Base-by-base conservation (phyloP, 176 grass and related monocot genomes). In the Aegilops speltoides region DNA sequence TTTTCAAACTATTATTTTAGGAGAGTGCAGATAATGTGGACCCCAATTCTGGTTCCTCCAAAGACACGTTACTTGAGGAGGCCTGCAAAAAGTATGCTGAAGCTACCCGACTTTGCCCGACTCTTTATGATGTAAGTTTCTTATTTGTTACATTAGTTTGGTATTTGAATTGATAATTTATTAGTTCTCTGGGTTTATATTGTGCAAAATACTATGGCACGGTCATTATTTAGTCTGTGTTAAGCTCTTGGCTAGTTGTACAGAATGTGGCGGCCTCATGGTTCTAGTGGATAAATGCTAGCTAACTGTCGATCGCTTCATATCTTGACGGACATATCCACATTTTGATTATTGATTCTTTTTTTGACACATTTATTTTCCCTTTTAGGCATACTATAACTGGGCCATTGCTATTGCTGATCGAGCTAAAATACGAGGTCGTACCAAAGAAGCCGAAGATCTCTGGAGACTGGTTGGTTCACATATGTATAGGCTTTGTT, bases 391-490 rank as follows among this genome's bases (percentile, higher is more conserved):
- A 80, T 96, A 94, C 89, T 99, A 99, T 91, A 99, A 99, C 77
- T 99, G 97, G 97, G 97, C 97, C 79, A 99, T 99, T 91, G 97
- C 97, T 72, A 96, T 99, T 83, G 94, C 97, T 94, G 97, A 99
- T 83, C 92, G 97, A 74, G 97, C 97, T 85, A 99, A 99, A 93
- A 99, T 96, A 83, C 87, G 92, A 63, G 97, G 97, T 76, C 97
- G 97, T 74, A 99, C 94, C 23, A 99, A 99, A 89, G 97, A 94
- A 88, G 97, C 97, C 14, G 97, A 99, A 94, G 97, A 99, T 82
- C 87, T 99, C 32, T 99, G 97, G 97, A 96, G 96, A 79, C 94
- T 96, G 97, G 97, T 99, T 70, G 73, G 87, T 56, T 74, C 68
- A 83, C 56, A 91, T 19, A 13, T 40, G 45, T 68, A 57, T 64